Conservation (phyloP, 2,329 filamentous ascomycete genomes). For the Aspergillus fumigatiaffinis region DNA sequence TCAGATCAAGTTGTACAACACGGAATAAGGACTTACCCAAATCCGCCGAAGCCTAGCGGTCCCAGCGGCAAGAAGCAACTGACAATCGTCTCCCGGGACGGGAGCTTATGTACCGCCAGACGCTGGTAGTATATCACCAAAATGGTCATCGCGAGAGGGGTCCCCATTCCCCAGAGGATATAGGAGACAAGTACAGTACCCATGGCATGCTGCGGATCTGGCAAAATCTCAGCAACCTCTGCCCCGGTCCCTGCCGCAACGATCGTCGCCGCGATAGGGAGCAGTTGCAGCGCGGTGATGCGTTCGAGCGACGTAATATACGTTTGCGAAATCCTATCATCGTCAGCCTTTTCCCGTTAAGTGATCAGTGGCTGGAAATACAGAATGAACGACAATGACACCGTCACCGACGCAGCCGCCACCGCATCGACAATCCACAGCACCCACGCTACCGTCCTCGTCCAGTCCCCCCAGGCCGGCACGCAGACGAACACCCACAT, state of each 20-base stretch:
- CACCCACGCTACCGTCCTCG: slow-evolving; percentile 44
- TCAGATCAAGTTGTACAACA: not conserved
- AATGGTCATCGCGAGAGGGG: slow-evolving; percentile 58
- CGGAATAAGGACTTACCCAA: slow-evolving; percentile 41
- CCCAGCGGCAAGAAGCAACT: slow-evolving; percentile 65
- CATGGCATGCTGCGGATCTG: slow-evolving; percentile 52
- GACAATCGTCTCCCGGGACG: slow-evolving; percentile 63
- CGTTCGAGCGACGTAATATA: slow-evolving; percentile 43
- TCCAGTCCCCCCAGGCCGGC: slow-evolving; percentile 53
- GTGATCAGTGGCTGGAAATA: slow-evolving; percentile 26
- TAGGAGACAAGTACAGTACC: slow-evolving; percentile 63
- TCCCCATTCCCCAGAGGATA: slow-evolving; percentile 64
- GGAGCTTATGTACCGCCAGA: slow-evolving; percentile 62
- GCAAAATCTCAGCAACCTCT: slow-evolving; percentile 59
- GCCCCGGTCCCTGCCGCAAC: slow-evolving; percentile 63
- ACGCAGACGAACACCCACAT: slow-evolving; percentile 57
- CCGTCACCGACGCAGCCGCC: slow-evolving; percentile 39
- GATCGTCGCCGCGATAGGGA: slow-evolving; percentile 64
- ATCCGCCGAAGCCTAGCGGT: slow-evolving; percentile 63
- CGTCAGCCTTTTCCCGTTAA: slow-evolving; percentile 18
- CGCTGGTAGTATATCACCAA: slow-evolving; percentile 68
- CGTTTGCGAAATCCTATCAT: slow-evolving; percentile 32
- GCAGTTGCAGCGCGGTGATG: slow-evolving; percentile 62
- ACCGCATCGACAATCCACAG: slow-evolving; percentile 50
- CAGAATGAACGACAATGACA: slow-evolving; percentile 54